Evolutionary conservation across 805 yeast species (phyloP).

Genomic region (Geotrichum ghanense): DNA sequence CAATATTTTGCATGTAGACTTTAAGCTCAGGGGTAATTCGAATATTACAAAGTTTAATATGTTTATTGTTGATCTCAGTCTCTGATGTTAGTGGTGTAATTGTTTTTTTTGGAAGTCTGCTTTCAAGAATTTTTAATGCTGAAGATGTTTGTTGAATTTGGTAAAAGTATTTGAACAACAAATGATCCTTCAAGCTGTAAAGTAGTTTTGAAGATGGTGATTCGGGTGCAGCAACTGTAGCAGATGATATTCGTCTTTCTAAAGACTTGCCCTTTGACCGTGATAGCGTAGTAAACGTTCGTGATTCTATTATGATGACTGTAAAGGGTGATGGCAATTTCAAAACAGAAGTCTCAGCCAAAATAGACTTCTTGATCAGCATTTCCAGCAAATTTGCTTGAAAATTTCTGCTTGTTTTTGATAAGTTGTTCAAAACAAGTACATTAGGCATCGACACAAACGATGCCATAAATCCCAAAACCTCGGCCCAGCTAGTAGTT

Average conservation of each 20-base stretch:
- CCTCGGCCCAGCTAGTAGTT: not conserved
- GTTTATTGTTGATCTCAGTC: too few species aligned
- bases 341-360: not conserved
- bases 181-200: not conserved
- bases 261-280: too few species aligned
- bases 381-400: not conserved
- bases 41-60: conserved; percentile 15
- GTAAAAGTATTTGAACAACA: not conserved
- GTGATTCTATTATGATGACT: not conserved
- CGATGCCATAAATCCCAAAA: not conserved
- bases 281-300: not conserved
- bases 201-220: not conserved
- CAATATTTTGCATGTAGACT: conserved; percentile 46
- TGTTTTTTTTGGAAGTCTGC: not conserved
- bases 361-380: not conserved
- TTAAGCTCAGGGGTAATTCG: conserved; percentile 38
- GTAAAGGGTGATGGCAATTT: not conserved
- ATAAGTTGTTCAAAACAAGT: not conserved
- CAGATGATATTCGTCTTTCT: not conserved
- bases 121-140: not conserved
- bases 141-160: not conserved
- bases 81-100: not conserved
- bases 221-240: not conserved
- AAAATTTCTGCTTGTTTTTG: not conserved
- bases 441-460: not conserved